Base-by-base conservation (phyloP, 2,329 filamentous ascomycete species). In the Pseudonectria foliicola region DNA sequence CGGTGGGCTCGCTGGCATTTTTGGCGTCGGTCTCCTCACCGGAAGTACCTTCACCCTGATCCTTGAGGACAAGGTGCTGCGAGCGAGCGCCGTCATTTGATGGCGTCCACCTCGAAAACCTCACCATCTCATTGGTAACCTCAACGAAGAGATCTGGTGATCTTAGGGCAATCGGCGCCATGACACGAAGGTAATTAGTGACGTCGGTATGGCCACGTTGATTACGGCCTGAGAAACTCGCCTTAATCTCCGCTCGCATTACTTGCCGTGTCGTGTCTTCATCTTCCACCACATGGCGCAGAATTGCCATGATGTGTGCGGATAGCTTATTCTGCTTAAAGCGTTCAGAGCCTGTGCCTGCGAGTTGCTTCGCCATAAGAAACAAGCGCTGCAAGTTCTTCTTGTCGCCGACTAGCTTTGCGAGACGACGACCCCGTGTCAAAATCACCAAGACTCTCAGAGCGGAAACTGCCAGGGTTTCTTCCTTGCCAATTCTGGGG, bases 231-330 rank as follows among this genome's bases (percentile, higher is more conserved):
- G 85, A 79, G 46, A 95, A 85, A 50, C 77, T 80, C n/a, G 75
- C 67, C 44, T 80, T 78, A 50, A 98, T 93, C 56, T 96, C 90
- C 18, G 81, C 83, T 33, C 82, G 76, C 84, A 98, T 95, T 40
- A 95, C 81, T 55, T 95, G 86, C 46, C 85, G 86, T 40, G 96
- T 74, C 2, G 83, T 92, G 13, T 88, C 82, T 32, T 95, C 87
- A 53, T 98, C 93, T 61, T 98, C 92, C 35, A 96, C 77, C 45
- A 98, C 82, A 54, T 98, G 92, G 27, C 93, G 81, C 28, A 98
- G 67, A 34, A 95, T 82, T 10, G 90, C 75, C 73, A 96, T 82
- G 50, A 95, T 82, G 38, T 82, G 74, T 14, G 68, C 59, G 3
- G 68, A 66, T 26, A 76, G 62, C 34, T 66, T 67, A 3, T 65